Evolutionary conservation across 495 filamentous ascomycete genomes (phyloP).

Genomic region (Amphirosellinia nigrospora): DNA sequence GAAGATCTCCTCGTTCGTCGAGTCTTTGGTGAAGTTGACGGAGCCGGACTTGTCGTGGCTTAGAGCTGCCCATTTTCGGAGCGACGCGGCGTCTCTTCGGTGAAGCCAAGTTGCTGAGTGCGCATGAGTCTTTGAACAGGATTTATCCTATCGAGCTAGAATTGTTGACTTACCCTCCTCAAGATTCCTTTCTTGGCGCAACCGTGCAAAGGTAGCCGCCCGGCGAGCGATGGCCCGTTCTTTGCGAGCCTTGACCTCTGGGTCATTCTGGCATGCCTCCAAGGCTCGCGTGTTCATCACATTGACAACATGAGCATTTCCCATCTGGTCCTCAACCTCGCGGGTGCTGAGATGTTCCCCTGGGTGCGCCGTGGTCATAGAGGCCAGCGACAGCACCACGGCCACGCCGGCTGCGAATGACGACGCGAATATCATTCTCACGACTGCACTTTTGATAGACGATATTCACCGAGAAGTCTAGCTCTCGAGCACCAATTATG

Average conservation of each 20-base stretch:
- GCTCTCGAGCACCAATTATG: neutral
- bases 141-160: neutral
- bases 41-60: slow-evolving; percentile 44
- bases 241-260: slow-evolving; percentile 37
- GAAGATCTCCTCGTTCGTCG: slow-evolving; percentile 58
- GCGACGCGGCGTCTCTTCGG: slow-evolving; percentile 48
- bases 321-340: slow-evolving; percentile 34
- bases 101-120: slow-evolving; percentile 38
- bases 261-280: slow-evolving; percentile 36
- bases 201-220: slow-evolving; percentile 35
- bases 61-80: slow-evolving; percentile 44
- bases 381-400: slow-evolving; percentile 30
- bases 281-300: slow-evolving; percentile 38
- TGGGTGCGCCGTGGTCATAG: slow-evolving; percentile 34
- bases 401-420: slow-evolving; percentile 33
- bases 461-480: neutral
- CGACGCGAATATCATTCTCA: slow-evolving; percentile 35
- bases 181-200: slow-evolving; percentile 32
- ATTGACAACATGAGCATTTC: slow-evolving; percentile 35
- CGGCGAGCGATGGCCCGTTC: slow-evolving; percentile 40
- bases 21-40: slow-evolving; percentile 47
- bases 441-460: neutral
- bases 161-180: slow-evolving; percentile 32
- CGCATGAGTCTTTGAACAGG: neutral
- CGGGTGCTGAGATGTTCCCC: slow-evolving; percentile 35